phyloP scores from a whole-genome alignment of 208 protist genomes.

The Wallacemonas sp. region DNA sequence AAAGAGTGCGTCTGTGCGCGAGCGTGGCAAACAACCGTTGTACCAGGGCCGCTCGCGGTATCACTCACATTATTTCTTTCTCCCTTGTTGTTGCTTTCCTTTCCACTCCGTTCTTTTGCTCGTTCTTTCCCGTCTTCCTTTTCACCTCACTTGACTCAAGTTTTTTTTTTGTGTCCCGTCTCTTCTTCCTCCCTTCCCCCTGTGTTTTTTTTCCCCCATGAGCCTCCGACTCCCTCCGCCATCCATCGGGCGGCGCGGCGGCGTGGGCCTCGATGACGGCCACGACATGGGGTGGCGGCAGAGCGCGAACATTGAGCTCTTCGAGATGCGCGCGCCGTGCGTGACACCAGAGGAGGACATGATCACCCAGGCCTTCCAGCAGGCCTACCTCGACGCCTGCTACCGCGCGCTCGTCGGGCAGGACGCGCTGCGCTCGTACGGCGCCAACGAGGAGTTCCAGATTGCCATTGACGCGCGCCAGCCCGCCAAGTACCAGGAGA shows the following conservation, averaged over 20 bases:
- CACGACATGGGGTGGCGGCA: not conserved
- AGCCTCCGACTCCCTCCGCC: not conserved
- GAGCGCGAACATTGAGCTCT: slow-evolving; percentile 19
- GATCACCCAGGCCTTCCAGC: slow-evolving; percentile 36
- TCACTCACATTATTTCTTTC: no score
- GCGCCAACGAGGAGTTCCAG: slow-evolving; percentile 48
- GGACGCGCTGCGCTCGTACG: slow-evolving; percentile 28
- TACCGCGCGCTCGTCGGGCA: slow-evolving; percentile 36
- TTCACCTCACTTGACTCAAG: no score
- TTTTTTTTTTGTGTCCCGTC: not conserved
- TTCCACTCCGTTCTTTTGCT: slow-evolving; percentile 14
- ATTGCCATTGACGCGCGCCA: slow-evolving; percentile 33
- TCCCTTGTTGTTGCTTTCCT: no score
- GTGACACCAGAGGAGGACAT: slow-evolving; percentile 35
- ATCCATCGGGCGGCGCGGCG: not conserved
- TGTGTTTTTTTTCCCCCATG: slow-evolving; percentile 25
- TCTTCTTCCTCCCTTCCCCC: slow-evolving; percentile 2
- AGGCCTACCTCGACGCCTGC: slow-evolving; percentile 44
- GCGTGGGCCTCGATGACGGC: not conserved
- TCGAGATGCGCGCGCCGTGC: slow-evolving; percentile 32
- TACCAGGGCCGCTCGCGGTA: no score
- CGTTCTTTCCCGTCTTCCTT: not conserved
- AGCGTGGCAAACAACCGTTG: no score
- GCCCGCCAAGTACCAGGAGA: slow-evolving; percentile 29
- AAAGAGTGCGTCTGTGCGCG: no score